Percentiles rank a stretch among this genome's conserved stretches.
These are phyloP conservation scores for Fragilaria crotonensis DNA, from an alignment of 108 stramenopile genomes.

Conservation along the genomic window DNA sequence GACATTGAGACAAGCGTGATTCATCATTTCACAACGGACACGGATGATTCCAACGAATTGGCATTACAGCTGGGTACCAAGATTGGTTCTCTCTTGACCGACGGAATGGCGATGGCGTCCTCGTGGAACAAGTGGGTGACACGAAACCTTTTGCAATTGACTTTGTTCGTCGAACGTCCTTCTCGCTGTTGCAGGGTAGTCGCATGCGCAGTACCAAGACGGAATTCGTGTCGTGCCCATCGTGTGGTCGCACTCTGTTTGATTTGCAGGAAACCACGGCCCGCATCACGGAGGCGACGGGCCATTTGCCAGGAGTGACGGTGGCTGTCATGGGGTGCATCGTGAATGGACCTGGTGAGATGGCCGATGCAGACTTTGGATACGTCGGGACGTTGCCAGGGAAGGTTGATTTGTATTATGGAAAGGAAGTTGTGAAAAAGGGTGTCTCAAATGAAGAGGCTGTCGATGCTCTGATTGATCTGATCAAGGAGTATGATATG, in stretches of 20 bases:
- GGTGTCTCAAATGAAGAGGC: conserved; percentile 91
- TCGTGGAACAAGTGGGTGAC: conserved; percentile 78
- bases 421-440: conserved; percentile 92
- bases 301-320: conserved; percentile 93
- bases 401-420: conserved; percentile 94
- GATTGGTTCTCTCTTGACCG: conserved; percentile 80
- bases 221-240: conserved; percentile 97
- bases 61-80: conserved; percentile 79
- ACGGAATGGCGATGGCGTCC: conserved; percentile 90
- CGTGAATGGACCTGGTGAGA: conserved; percentile 96
- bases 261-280: conserved; percentile 96
- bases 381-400: conserved; percentile 95
- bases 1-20: conserved; percentile 74
- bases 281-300: conserved; percentile 82
- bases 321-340: conserved; percentile 99
- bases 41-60: conserved; percentile 74
- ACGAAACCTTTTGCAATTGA: conserved; percentile 59
- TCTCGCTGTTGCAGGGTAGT: conserved; percentile 88
- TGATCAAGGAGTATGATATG: conserved; percentile 94
- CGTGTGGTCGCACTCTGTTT: conserved; percentile 95
- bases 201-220: conserved; percentile 97
- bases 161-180: conserved; percentile 78
- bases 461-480: conserved; percentile 80
- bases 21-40: conserved; percentile 72
- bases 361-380: conserved; percentile 98